Conservation (phyloP, 768 basidiomycete species). For the Suillus subaureus region DNA sequence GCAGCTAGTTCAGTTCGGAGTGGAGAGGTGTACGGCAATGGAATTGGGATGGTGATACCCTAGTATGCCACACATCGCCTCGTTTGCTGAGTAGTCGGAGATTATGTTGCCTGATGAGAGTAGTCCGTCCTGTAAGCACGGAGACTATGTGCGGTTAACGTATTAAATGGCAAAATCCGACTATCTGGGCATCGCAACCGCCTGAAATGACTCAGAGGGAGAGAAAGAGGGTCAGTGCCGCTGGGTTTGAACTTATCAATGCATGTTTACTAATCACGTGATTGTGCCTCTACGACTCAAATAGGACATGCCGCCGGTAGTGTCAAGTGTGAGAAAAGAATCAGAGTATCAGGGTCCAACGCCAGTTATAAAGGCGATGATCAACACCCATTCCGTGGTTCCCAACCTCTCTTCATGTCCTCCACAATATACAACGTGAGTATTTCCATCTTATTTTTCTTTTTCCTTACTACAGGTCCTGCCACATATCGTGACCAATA, state of each 20-base stretch:
- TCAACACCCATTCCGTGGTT: conserved; percentile 40
- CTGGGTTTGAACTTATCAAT: conserved; percentile 23
- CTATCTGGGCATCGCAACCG: conserved; percentile 3
- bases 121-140: conserved; percentile 4
- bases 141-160: neutral
- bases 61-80: neutral
- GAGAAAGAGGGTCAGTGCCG: conserved; percentile 16
- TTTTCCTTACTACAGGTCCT: neutral
- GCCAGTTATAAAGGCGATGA: conserved; percentile 42
- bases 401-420: conserved; percentile 39
- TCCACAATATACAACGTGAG: conserved; percentile 42
- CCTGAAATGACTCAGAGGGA: conserved; percentile 1
- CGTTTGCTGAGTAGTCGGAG: conserved; percentile 1
- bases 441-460: conserved; percentile 13
- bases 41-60: conserved; percentile 3
- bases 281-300: conserved; percentile 27
- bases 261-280: conserved; percentile 28
- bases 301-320: conserved; percentile 37
- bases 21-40: neutral
- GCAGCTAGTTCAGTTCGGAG: too few species aligned
- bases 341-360: conserved; percentile 35
- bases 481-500: neutral
- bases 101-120: conserved; percentile 2
- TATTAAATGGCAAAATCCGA: neutral
- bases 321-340: conserved; percentile 38